Evolutionary conservation across 2,329 filamentous ascomycete species (phyloP), one percentile per base, ranked within the genome.

Genomic region (Gaeumannomyces tritici): DNA sequence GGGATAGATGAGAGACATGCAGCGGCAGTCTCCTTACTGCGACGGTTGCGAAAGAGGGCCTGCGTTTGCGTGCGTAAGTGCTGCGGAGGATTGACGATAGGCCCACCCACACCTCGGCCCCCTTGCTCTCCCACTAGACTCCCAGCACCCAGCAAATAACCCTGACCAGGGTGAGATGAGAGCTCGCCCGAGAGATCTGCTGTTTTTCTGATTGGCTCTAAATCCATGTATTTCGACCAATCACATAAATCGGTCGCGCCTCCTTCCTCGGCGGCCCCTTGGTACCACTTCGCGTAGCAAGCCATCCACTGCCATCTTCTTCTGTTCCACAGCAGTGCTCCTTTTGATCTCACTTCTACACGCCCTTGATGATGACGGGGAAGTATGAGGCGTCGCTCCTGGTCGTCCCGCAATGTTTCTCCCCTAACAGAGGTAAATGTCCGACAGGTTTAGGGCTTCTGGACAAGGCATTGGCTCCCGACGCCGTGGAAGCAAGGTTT

Each of bases 181-280:
- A 11, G 42, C 42, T 51, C 42, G 42, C 29, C 12, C 28, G 12
- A 60, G 26, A 60, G 35, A 31, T 29, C 33, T 42, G n/a, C 3
- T n/a, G n/a, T 18, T 7, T 54, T 51, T 42, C 24, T 60, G 42
- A 60, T 60, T 60, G 59, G 59, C 42, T 60, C 42, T 60, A 60
- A 60, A 60, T 60, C 55, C 27, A 7, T 27, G 29, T 29, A 42
- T 31, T 31, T 26, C 4, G 27, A 18, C 59, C 59, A 60, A 60
- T 60, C 59, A 60, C 21, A 29, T 60, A 60, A 60, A 51, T 60
- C 59, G 15, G 27, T 9, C 31, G 42, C 18, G 35, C 24, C 51
- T 18, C 27, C 24, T 21, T 28, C 21, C 35, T 60, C 59, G 21
- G 26, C 28, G 54, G 9, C 21, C 27, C 59, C 35, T 47, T 31